Evolutionary conservation across 2,329 filamentous ascomycete species (phyloP), one percentile per base, ranked within the genome.

Genomic region (Claviceps paspali): DNA sequence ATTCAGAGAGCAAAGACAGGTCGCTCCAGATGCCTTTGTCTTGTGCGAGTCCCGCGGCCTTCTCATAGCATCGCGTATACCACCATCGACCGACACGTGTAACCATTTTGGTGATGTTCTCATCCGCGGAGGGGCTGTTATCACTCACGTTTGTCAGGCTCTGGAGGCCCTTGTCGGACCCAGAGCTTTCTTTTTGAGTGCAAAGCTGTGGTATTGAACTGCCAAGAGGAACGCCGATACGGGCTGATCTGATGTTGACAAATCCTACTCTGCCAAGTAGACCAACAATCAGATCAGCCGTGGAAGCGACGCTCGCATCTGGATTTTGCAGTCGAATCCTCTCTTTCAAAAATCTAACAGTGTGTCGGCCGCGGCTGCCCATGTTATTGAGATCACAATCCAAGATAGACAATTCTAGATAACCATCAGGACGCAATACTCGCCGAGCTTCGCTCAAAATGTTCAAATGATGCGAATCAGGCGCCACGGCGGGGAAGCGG

Each of bases 1-100:
- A 95, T 60, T 98, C 91, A 12, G 73, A 65, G 33, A 96, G 63
- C 21, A 96, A 61, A 8, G 69, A 68, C 38, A 69, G 73, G 52
- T 95, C 82, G 33, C 68, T 70, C 80, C 87, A 96, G 46, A 96
- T 82, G 54, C 81, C 73, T 42, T 51, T 55, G 54, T 35, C 65
- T 48, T 23, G 62, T 55, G 41, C 41, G 26, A 45, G 41, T n/a
- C 72, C 57, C 7, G 77, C 65, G 4, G 71, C 67, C 39, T 70
- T 74, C 59, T 95, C 88, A 55, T 95, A 96, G 63, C 88, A 95
- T 36, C 82, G 76, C 8, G 76, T 82, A 59, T 94, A 96, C 91
- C 91, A 98, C 85, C 88, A 96, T 30, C 91, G 73, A 2, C 86
- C 88, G 9, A 96, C 88, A 44, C 78, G 80, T 12, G 86, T 81